Evolutionary conservation across 495 filamentous ascomycete species (phyloP).

Genomic region (Hyaloscypha bicolor): DNA sequence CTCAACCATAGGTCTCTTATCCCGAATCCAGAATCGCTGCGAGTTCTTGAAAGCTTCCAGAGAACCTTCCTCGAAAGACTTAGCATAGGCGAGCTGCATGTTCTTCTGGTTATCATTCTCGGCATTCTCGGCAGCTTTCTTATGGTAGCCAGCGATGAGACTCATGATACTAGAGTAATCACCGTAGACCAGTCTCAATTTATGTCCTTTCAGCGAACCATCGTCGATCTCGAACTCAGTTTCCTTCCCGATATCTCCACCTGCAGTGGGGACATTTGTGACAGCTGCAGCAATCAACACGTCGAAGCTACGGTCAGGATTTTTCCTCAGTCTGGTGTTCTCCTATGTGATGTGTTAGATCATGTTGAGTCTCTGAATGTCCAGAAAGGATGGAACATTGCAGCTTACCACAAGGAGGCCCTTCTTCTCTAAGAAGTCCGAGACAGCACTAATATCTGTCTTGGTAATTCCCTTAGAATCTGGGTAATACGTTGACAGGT

Average conservation of each 20-base stretch:
- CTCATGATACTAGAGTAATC: constrained; percentile 81
- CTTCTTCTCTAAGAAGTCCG: constrained; percentile 74
- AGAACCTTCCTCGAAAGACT: constrained; percentile 83
- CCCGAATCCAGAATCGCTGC: constrained; percentile 90
- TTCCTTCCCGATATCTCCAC: constrained; percentile 70
- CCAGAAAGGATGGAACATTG: not conserved
- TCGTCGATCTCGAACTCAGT: constrained; percentile 66
- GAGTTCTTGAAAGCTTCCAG: constrained; percentile 87
- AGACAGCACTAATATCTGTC: constrained; percentile 74
- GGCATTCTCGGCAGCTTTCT: constrained; percentile 72
- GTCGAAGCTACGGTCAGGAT: constrained; percentile 69
- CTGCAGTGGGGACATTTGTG: constrained; percentile 47
- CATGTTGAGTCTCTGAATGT: not conserved
- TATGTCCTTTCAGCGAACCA: constrained; percentile 65
- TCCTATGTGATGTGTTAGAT: constrained; percentile 54
- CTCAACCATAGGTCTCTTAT: constrained; percentile 87
- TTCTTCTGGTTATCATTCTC: constrained; percentile 82
- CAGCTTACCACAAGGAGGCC: constrained; percentile 49
- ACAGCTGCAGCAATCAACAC: constrained; percentile 80
- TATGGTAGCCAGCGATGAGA: constrained; percentile 70
- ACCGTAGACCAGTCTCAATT: constrained; percentile 75
- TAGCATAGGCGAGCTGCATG: constrained; percentile 83
- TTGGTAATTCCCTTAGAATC: constrained; percentile 84
- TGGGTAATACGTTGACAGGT: constrained; percentile 92
- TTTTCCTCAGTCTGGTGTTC: constrained; percentile 86